Evolutionary conservation across 2,329 filamentous ascomycete species (phyloP).

Genomic region (Ophiocordyceps robertsii): DNA sequence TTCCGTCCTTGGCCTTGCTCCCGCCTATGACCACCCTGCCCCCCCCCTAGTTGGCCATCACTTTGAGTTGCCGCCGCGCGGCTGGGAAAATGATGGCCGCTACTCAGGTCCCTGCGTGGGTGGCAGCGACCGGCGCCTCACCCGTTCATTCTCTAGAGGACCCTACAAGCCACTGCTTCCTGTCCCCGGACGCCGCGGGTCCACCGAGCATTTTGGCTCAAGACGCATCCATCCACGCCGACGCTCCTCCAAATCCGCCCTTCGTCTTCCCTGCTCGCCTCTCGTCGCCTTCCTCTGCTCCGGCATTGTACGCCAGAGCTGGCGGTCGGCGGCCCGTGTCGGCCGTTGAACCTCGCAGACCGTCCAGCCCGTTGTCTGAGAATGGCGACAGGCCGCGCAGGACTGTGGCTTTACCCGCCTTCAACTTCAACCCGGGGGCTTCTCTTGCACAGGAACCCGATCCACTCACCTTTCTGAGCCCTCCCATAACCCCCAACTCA

Average conservation of each 20-base stretch:
- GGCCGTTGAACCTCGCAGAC: constrained; percentile 30
- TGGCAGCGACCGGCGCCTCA: constrained; percentile 15
- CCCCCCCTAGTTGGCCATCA: constrained; percentile 23
- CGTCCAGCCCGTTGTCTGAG: constrained; percentile 16
- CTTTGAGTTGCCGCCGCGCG: constrained; percentile 34
- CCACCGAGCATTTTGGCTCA: background rate
- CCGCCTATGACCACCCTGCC: constrained; percentile 25
- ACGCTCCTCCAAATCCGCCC: constrained; percentile 45
- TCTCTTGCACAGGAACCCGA: constrained; percentile 19
- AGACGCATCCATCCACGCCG: constrained; percentile 5
- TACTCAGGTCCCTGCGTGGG: constrained; percentile 22
- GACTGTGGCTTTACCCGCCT: constrained; percentile 34
- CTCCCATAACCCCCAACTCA: constrained; percentile 41
- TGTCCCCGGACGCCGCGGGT: constrained; percentile 7
- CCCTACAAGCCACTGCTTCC: constrained; percentile 7
- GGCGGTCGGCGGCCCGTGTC: constrained; percentile 39
- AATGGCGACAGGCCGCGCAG: constrained; percentile 11
- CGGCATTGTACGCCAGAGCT: constrained; percentile 32
- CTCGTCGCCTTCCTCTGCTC: constrained; percentile 29
- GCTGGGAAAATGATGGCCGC: constrained; percentile 31
- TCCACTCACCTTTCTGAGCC: constrained; percentile 30
- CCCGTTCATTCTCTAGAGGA: constrained; percentile 11
- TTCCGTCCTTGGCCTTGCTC: background rate
- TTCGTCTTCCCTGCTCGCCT: constrained; percentile 48
- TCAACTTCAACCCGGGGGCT: constrained; percentile 41